Evolutionary conservation across 257 asterid species (phyloP).

Genomic region (Lithospermum erythrorhizon): DNA sequence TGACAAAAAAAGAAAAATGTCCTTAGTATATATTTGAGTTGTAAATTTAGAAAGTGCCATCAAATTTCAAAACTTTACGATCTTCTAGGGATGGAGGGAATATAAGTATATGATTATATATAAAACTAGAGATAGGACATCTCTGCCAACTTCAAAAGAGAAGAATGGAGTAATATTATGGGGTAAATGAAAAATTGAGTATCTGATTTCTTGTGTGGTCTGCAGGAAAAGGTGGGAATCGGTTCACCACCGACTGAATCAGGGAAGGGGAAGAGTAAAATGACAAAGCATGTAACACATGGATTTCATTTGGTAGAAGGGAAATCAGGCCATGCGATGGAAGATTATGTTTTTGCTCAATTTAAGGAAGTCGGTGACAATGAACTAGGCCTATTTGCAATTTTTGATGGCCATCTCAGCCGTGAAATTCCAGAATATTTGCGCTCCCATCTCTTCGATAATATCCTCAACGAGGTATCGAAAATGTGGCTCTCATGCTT

Average conservation of each 20-base stretch:
- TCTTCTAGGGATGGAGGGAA: no score
- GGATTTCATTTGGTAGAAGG: constrained; percentile 86
- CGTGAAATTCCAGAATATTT: constrained; percentile 66
- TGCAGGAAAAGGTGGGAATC: constrained; percentile 66
- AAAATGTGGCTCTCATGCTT: background rate
- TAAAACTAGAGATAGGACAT: background rate
- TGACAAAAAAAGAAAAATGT: no score
- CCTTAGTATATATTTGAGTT: no score
- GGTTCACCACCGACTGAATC: constrained; percentile 29
- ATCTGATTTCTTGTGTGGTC: background rate
- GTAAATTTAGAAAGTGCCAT: no score
- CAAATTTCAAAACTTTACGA: no score
- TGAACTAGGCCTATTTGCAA: constrained; percentile 77
- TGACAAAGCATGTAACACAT: constrained; percentile 59
- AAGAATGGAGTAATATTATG: background rate
- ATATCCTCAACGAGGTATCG: constrained; percentile 64
- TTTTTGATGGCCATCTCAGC: constrained; percentile 84
- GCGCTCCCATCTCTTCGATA: constrained; percentile 65
- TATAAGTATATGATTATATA: no score
- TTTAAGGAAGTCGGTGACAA: constrained; percentile 56
- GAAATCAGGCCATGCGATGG: constrained; percentile 68
- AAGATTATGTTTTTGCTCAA: constrained; percentile 78
- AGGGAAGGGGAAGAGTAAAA: constrained; percentile 84
- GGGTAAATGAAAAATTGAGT: background rate
- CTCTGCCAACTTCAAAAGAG: background rate